A percentile compares a stretch with the other conserved stretches of the same genome.
Conservation (phyloP, 352 stramenopile genomes). For the Phytophthora kernoviae region DNA sequence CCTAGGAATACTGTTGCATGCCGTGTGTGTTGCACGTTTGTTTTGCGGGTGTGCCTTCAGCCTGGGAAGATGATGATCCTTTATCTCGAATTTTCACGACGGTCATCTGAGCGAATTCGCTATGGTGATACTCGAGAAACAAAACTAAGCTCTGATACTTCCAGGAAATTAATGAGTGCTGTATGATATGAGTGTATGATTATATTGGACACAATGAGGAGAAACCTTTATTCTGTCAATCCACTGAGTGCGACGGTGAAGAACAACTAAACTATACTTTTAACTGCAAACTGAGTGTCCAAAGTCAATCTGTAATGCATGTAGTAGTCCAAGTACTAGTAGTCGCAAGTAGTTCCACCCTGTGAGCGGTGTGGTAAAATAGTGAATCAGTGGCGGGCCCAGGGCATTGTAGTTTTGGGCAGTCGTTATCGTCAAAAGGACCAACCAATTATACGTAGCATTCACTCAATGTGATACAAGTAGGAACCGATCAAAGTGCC, state of each 20-base stretch:
- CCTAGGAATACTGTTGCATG: too few relatives aligned
- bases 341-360: too few relatives aligned
- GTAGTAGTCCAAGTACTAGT: background rate
- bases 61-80: conserved; percentile 84
- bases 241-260: conserved; percentile 80
- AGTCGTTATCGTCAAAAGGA: too few relatives aligned
- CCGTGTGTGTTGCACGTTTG: background rate
- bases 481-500: too few relatives aligned
- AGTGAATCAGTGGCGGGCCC: too few relatives aligned
- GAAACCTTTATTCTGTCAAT: conserved; percentile 79
- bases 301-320: conserved; percentile 5
- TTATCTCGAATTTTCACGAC: conserved; percentile 91
- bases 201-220: conserved; percentile 51
- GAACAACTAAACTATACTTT: conserved; percentile 83
- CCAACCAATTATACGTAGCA: too few relatives aligned
- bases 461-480: too few relatives aligned
- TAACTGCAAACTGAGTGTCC: conserved; percentile 81
- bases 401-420: too few relatives aligned
- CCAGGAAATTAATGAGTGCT: conserved; percentile 24
- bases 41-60: conserved; percentile 10
- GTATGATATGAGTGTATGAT: conserved; percentile 19
- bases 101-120: conserved; percentile 85
- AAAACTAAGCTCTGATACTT: conserved; percentile 82
- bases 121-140: conserved; percentile 89
- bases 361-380: too few relatives aligned